These are phyloP conservation scores for Epichloe festucae DNA, from an alignment of 2,329 filamentous ascomycete genomes.

Conservation along the genomic window DNA sequence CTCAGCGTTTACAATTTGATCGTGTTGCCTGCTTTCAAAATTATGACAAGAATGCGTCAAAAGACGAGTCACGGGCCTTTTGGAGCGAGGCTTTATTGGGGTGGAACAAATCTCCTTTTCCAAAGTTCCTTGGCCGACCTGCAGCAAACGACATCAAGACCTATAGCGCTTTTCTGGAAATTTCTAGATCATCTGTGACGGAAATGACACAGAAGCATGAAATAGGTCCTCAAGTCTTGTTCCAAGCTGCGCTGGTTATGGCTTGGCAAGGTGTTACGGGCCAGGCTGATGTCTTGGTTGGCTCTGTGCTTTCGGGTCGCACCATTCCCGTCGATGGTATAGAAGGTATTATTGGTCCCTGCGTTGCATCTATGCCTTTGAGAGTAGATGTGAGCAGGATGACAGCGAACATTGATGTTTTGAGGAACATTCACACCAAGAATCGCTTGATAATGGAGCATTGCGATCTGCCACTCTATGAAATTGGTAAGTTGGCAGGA, in stretches of 20 bases:
- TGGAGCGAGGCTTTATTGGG: constrained; percentile 57
- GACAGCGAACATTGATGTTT: constrained; percentile 42
- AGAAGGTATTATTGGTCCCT: constrained; percentile 67
- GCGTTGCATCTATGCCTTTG: constrained; percentile 62
- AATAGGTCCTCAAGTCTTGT: constrained; percentile 55
- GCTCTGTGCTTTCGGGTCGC: constrained; percentile 71
- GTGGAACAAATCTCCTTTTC: constrained; percentile 40
- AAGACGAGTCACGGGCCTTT: constrained; percentile 40
- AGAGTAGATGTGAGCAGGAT: constrained; percentile 45
- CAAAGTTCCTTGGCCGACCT: constrained; percentile 28
- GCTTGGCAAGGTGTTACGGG: constrained; percentile 54
- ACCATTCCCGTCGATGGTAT: constrained; percentile 58
- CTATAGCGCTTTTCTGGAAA: constrained; percentile 4
- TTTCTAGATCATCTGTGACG: constrained; percentile 13
- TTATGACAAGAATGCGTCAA: constrained; percentile 11
- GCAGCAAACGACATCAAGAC: constrained; percentile 6
- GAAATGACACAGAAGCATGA: constrained; percentile 25
- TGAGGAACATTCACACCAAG: constrained; percentile 48
- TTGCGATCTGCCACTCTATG: constrained; percentile 47
- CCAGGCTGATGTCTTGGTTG: constrained; percentile 54
- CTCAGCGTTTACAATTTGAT: constrained; percentile 44
- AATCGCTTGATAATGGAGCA: constrained; percentile 56
- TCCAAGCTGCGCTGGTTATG: constrained; percentile 59
- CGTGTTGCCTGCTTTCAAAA: constrained; percentile 41
- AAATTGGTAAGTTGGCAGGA: constrained; percentile 52